Evolutionary conservation across 495 filamentous ascomycete genomes (phyloP).

Genomic region (Usnea hakonensis): DNA sequence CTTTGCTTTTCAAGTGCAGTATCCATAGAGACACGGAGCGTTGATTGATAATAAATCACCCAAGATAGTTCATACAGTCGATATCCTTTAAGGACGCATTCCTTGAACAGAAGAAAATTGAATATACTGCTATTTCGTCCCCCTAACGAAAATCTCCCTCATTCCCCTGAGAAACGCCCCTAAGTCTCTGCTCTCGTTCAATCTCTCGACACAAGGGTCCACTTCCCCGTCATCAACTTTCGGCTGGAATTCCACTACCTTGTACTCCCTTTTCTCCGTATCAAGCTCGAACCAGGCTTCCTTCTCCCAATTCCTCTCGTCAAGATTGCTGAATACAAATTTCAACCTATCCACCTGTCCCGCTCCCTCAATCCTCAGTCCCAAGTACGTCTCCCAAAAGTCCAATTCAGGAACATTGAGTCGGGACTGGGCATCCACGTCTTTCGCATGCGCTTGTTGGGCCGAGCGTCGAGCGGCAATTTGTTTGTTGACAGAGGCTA

Average conservation of each 20-base stretch:
- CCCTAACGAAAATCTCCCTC: conserved; percentile 71
- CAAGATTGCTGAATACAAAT: conserved; percentile 83
- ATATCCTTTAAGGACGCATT: not conserved
- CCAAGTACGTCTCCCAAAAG: conserved; percentile 90
- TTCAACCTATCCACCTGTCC: conserved; percentile 78
- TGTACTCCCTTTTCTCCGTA: conserved; percentile 73
- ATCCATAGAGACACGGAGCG: not conserved
- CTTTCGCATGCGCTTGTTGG: conserved; percentile 52
- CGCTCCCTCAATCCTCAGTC: conserved; percentile 82
- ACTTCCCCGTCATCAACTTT: conserved; percentile 69
- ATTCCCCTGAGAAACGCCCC: conserved; percentile 80
- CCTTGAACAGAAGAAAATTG: not conserved
- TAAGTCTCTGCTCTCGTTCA: conserved; percentile 82
- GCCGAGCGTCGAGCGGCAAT: conserved; percentile 55
- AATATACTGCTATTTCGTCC: conserved; percentile 36
- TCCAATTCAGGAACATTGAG: conserved; percentile 86
- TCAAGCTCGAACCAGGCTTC: conserved; percentile 92
- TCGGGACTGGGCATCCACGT: conserved; percentile 69
- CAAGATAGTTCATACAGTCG: not conserved
- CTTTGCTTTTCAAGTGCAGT: not conserved
- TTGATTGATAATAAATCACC: not conserved
- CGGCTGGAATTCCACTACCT: conserved; percentile 66
- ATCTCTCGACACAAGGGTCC: conserved; percentile 60
- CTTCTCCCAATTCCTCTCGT: conserved; percentile 78
- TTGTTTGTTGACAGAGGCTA: conserved; percentile 64